These are phyloP conservation scores for Ormosia semicastrata DNA, from an alignment of 306 rosid genomes.

Conservation along the genomic window DNA sequence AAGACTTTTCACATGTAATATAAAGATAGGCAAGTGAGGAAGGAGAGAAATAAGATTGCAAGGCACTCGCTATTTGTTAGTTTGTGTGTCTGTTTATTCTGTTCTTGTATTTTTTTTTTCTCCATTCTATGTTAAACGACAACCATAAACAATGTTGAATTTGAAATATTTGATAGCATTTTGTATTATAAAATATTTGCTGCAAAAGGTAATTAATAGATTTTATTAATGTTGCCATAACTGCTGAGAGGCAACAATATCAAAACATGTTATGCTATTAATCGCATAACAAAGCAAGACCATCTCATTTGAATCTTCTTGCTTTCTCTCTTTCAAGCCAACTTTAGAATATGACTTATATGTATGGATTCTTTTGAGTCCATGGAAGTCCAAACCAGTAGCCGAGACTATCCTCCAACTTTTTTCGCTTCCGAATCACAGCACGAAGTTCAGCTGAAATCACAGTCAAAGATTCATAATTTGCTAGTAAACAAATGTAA, in stretches of 20 bases:
- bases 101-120: background rate
- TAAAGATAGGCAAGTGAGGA: no score
- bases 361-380: no score
- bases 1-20: no score
- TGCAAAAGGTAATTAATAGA: background rate
- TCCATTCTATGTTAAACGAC: background rate
- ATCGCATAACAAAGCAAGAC: no score
- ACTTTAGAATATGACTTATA: no score
- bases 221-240: background rate
- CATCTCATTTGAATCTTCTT: no score
- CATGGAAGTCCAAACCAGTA: no score
- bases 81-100: no score
- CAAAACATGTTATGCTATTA: background rate
- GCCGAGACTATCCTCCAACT: background rate
- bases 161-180: background rate
- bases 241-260: background rate
- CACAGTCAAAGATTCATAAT: background rate
- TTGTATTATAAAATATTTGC: background rate
- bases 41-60: no score
- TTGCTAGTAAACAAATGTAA: background rate
- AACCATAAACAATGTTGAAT: background rate
- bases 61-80: no score
- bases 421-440: background rate
- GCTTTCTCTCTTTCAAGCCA: no score
- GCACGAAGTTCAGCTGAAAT: background rate